These are phyloP conservation scores for Saccharomycopsis oosterbeekiorum DNA, from an alignment of 805 yeast species.

Conservation along the genomic window DNA sequence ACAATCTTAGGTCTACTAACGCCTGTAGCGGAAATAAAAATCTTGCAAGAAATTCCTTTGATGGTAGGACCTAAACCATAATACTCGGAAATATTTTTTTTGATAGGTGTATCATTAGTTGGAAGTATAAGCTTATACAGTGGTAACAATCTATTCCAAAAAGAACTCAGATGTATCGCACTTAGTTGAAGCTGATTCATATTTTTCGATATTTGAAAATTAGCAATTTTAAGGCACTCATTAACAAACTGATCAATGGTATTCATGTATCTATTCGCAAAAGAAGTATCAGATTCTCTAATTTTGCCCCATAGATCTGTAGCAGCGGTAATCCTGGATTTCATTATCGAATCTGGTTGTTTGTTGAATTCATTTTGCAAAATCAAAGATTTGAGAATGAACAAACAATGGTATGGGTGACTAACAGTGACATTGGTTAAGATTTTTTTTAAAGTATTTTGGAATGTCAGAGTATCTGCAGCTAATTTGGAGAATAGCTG, in stretches of 20 bases:
- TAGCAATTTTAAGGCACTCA: slow-evolving; percentile 42
- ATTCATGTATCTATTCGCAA: slow-evolving; percentile 25
- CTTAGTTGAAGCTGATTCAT: slow-evolving; percentile 16
- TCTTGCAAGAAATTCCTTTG: slow-evolving; percentile 29
- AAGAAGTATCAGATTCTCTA: slow-evolving; percentile 20
- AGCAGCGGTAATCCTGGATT: slow-evolving; percentile 44
- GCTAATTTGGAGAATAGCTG: slow-evolving; percentile 69
- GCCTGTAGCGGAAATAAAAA: slow-evolving; percentile 71
- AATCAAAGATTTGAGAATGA: slow-evolving; percentile 49
- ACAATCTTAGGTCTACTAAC: slow-evolving; percentile 80
- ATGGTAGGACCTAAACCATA: slow-evolving; percentile 36
- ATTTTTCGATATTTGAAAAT: slow-evolving; percentile 27
- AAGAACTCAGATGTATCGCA: slow-evolving; percentile 34
- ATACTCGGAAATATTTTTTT: slow-evolving; percentile 34
- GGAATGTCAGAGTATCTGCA: slow-evolving; percentile 43
- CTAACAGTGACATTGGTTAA: slow-evolving; percentile 37
- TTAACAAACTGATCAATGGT: slow-evolving; percentile 44
- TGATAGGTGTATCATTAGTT: slow-evolving; percentile 36
- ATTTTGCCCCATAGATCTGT: slow-evolving; percentile 32
- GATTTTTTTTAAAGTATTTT: slow-evolving; percentile 38
- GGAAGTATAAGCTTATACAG: slow-evolving; percentile 54
- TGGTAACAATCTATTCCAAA: slow-evolving; percentile 50
- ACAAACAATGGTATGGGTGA: slow-evolving; percentile 70
- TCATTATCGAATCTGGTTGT: slow-evolving; percentile 29
- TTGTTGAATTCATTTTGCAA: slow-evolving; percentile 30